These are phyloP conservation scores for Paraleonurus japonicus DNA, from an alignment of 257 asterid genomes.

Conservation along the genomic window DNA sequence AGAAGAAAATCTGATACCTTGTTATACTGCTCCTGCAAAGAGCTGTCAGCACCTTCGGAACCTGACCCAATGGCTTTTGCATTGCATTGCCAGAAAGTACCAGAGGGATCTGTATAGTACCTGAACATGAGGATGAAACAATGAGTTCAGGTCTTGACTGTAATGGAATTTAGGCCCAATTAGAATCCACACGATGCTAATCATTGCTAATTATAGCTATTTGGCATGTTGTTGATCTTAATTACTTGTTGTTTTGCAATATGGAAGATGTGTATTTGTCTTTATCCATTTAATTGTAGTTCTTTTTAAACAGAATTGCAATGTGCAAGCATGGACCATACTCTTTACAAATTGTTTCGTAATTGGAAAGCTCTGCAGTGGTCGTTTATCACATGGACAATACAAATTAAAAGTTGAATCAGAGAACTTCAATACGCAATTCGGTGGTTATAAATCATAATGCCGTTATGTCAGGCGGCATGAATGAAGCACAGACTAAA, in stretches of 20 bases:
- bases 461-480: not conserved
- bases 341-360: not conserved
- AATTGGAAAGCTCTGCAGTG: constrained; percentile 1
- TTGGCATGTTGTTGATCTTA: not conserved
- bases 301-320: not conserved
- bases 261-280: not conserved
- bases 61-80: constrained; percentile 93
- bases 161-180: not conserved
- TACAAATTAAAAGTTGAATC: not conserved
- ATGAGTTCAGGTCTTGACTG: constrained; percentile 1
- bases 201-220: not conserved
- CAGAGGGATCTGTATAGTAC: constrained; percentile 80
- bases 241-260: not conserved
- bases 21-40: constrained; percentile 85
- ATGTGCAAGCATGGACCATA: not conserved
- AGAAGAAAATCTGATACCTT: constrained; percentile 38
- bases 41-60: constrained; percentile 96
- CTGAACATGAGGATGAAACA: constrained; percentile 32
- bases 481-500: not conserved
- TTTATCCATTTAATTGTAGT: not conserved
- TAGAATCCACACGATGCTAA: not conserved
- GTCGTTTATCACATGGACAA: not conserved
- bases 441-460: not conserved
- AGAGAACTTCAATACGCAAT: not conserved
- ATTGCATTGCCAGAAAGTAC: constrained; percentile 93